Base-by-base conservation (phyloP, 1,284 basidiomycete genomes). In the Boletus mariae region DNA sequence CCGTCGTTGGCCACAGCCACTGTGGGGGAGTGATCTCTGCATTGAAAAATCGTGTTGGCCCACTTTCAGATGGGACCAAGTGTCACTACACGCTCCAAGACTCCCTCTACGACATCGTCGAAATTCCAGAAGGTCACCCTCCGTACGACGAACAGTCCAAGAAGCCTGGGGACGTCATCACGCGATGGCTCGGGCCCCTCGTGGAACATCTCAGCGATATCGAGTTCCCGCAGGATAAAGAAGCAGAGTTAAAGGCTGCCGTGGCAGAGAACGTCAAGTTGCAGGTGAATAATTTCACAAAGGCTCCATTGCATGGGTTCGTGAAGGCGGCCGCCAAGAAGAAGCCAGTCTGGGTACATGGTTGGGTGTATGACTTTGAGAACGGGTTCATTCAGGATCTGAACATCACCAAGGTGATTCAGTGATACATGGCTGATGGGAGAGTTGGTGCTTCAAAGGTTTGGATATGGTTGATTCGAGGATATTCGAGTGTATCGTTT, bases 321-420 rank as follows among this genome's bases (percentile, higher is more conserved):
- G 80, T 96, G 50, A 66, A 72, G 57, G 7, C 15, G 67, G 78
- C 52, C 87, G 61, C 86, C 49, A 93, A 90, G 89, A 77, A 71
- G 37, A 71, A 66, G 49, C 67, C 65, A 34, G 78, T 94, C 41
- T 81, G 77, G 71, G 82, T 94, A 35, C 91, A 95, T 64, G 92
- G 92, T 13, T 91, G 87, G 87, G 82, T 94, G 17, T 93, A 92
- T 67, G 83, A 92, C 55, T 74, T 94, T 58, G 77, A 77, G 52
- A 80, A 76, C 28, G 92, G 92, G 15, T 74, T 73, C 53, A 69
- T 94, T 65, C 75, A 76, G 61, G 90, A 94, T 64, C 73, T 94
- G 59, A 73, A 77, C 25, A 66, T 90, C 53, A 75, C 79, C 29
- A 67, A 63, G 40, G 79, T 25, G 28, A 51, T 51, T 31, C 11